Conservation (phyloP, 2,329 filamentous ascomycete genomes). For the Talaromyces sp. region DNA sequence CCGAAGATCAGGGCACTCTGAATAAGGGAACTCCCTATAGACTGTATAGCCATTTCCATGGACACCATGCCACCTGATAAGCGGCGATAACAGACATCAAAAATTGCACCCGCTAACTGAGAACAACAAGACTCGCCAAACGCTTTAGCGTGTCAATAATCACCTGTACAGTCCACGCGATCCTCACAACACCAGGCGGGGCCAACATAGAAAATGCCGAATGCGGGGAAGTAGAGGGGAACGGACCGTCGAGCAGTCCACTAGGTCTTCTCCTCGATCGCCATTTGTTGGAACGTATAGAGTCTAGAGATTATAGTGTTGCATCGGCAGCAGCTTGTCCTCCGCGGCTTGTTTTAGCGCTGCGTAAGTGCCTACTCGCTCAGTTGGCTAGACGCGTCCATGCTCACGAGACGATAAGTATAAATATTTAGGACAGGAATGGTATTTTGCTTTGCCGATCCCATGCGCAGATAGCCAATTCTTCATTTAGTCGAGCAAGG, state of each 20-base stretch:
- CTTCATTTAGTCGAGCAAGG: neutral
- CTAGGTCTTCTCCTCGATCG: neutral
- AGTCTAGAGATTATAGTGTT: neutral
- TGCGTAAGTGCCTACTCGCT: neutral
- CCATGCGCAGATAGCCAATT: neutral
- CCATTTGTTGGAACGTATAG: neutral
- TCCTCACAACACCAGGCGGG: neutral
- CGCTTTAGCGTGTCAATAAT: neutral
- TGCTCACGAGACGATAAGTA: neutral
- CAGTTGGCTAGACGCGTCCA: neutral
- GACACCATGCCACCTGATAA: neutral
- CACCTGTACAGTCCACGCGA: neutral
- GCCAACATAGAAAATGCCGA: neutral
- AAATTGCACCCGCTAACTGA: neutral
- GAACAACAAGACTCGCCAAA: neutral
- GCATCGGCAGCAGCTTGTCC: neutral
- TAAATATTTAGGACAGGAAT: neutral
- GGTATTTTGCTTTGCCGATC: neutral
- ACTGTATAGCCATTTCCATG: neutral
- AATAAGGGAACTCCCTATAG: neutral
- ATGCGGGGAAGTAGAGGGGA: neutral
- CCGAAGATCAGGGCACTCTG: neutral
- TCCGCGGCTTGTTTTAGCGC: neutral
- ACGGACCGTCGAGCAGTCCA: neutral
- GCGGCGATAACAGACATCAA: neutral